Evolutionary conservation across 1,284 basidiomycete genomes (phyloP), one percentile per base, ranked within the genome.

Genomic region (Anthracocystis panici-leucophaei): DNA sequence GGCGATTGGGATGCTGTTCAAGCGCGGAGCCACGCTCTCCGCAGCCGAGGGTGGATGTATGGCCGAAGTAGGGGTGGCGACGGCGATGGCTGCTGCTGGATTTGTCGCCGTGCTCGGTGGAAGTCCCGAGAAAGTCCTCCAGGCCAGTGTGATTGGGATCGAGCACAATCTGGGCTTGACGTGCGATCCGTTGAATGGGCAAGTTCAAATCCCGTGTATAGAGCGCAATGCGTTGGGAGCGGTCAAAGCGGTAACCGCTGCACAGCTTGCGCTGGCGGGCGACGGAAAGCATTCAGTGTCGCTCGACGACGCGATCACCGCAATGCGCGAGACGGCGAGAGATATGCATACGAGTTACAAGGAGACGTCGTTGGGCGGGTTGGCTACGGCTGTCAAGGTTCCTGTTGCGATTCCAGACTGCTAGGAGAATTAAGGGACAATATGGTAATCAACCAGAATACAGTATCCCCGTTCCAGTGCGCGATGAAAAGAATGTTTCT

Each of bases 1-100:
- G 90, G 94, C 95, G 2, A 87, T 97, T 59, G 95, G 95, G 5
- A 98, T 98, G 96, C 88, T 98, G 20, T 97, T 96, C 88, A 98
- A 98, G 85, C 90, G 95, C 59, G 95, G 95, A 23, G 95, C 94
- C 60, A 97, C 95, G 0, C 97, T 98, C 55, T 93, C 92, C 46
- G 96, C 95, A 10, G 95, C 96, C 0, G 95, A 98, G 86, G 80
- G 81, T 14, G 82, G 79, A 1, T 88, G 87, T 67, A 87, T 88
- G 87, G 87, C 77, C 46, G 81, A 85, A 62, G 82, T 86, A 0
- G 85, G 85, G 1, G 93, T 94, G 33, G 93, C 93, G 1, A 93
- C 92, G 77, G 93, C 92, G 1, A 95, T 94, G 93, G 93, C 95
- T 1, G 92, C 92, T 49, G 95, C 92, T 27, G 95, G 93, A 0